A percentile compares a stretch with the other conserved stretches of the same genome.
phyloP scores from a whole-genome alignment of 2,329 filamentous ascomycete genomes.

The Calycina marina region DNA sequence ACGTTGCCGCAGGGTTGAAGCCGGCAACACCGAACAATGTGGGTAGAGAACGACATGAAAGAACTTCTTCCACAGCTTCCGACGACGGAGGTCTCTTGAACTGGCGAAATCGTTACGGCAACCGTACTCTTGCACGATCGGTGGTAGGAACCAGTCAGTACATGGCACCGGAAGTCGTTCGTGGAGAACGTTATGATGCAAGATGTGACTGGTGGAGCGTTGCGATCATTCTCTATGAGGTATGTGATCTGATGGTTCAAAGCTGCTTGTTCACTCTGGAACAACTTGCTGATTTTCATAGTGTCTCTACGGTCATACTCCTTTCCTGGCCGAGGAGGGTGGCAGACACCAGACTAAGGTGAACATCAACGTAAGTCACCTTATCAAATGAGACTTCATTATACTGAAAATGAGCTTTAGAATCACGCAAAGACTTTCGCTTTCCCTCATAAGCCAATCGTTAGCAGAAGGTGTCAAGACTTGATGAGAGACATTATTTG shows the following conservation, averaged over 20 bases:
- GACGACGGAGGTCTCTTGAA: conserved; percentile 39
- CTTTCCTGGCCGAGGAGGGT: conserved; percentile 68
- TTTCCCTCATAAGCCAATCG: conserved; percentile 52
- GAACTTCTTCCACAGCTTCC: conserved; percentile 16
- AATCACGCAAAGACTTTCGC: conserved; percentile 54
- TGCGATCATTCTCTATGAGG: conserved; percentile 83
- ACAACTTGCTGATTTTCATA: too few species aligned
- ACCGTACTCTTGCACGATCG: conserved; percentile 62
- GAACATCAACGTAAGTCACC: conserved; percentile 58
- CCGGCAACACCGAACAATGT: conserved; percentile 26
- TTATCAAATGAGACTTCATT: too few species aligned
- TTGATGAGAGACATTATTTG: conserved; percentile 59
- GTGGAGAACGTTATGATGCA: conserved; percentile 72
- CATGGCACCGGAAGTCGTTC: conserved; percentile 91
- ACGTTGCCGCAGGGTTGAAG: conserved; percentile 26
- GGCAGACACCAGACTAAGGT: conserved; percentile 66
- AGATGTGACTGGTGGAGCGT: conserved; percentile 97
- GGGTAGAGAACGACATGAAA: conserved; percentile 26
- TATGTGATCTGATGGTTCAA: too few species aligned
- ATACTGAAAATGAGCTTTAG: conserved; percentile 26
- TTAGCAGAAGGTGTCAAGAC: conserved; percentile 61
- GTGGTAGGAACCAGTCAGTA: conserved; percentile 94
- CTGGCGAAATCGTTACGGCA: conserved; percentile 56
- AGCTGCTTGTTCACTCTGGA: too few species aligned
- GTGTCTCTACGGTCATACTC: conserved; percentile 83